phyloP scores from a whole-genome alignment of 2,329 filamentous ascomycete species.

The Cytospora leucostoma region DNA sequence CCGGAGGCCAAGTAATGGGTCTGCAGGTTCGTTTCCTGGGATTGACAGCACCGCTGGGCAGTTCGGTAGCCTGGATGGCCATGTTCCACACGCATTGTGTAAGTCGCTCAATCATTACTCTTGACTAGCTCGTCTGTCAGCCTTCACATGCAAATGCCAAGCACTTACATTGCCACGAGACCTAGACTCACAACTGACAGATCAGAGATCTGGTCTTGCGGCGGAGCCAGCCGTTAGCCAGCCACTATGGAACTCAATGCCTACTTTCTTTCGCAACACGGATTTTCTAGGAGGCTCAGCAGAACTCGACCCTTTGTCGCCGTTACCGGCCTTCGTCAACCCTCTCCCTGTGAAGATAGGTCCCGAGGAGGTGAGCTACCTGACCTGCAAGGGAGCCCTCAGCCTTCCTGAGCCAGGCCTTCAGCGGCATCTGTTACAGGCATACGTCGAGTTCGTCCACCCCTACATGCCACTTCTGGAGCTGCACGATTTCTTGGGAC shows the following conservation, averaged over 20 bases:
- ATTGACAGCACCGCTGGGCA: constrained; percentile 21
- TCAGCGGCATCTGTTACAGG: constrained; percentile 78
- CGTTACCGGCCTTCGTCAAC: constrained; percentile 71
- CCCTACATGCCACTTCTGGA: constrained; percentile 91
- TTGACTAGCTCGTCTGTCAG: neutral
- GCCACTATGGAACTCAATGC: constrained; percentile 33
- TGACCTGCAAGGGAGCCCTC: constrained; percentile 81
- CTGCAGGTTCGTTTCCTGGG: constrained; percentile 32
- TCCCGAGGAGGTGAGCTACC: constrained; percentile 78
- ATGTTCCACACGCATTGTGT: constrained; percentile 52
- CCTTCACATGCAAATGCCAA: constrained; percentile 30
- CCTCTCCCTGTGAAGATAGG: constrained; percentile 71
- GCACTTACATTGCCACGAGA: constrained; percentile 28
- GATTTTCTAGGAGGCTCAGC: constrained; percentile 37
- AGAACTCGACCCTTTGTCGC: constrained; percentile 47
- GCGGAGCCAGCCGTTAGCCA: constrained; percentile 29
- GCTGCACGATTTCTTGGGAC: constrained; percentile 59
- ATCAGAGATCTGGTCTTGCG: constrained; percentile 26
- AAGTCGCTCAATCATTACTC: constrained; percentile 36
- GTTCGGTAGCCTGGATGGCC: constrained; percentile 39
- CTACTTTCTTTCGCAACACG: neutral
- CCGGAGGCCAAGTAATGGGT: constrained; percentile 40
- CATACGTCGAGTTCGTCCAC: constrained; percentile 87
- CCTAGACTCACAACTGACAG: constrained; percentile 26
- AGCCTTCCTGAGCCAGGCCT: constrained; percentile 69